Base-by-base conservation (phyloP, 2,329 filamentous ascomycete genomes). In the Hirsutella rhossiliensis region DNA sequence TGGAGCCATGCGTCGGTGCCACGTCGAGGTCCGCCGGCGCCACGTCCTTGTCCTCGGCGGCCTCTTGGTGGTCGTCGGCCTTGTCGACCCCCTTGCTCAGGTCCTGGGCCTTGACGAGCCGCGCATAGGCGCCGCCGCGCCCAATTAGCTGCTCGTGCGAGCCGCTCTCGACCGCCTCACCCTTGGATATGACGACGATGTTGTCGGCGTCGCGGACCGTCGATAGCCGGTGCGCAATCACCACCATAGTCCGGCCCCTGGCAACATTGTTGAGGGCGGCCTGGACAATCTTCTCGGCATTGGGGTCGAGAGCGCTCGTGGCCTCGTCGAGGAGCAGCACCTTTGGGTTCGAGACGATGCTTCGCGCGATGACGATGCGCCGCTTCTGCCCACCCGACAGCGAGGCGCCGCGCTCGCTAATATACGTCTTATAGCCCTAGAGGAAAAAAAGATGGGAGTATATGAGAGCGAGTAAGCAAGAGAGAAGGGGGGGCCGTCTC, bases 321-420 rank as follows among this genome's bases (percentile, higher is more conserved):
- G 81, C 81, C 57, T 86, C 81, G 49, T 86, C 82, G 1, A 85
- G 64, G 28, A 85, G 72, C 0, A 85, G 63, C 38, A 85, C 76
- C 3, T 67, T 67, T 0, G 80, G 79, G 44, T 80, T 66, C 19
- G 76, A 77, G 38, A 84, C 68, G 49, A 84, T 81, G 47, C 74
- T 78, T 18, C 80, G 70, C 2, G 80, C 80, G 49, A 84, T 83
- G 2, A 79, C 75, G 23, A 84, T 67, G 6, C 80, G 71, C 53
- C 84, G 81, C 43, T 79, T 72, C 52, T 84, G 80, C 1, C 81
- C 80, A 9, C 81, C 80, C 5, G 76, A 82, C 0, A 85, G 63
- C 39, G 78, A 78, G 9, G 78, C 75, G 0, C 80, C 81, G 12
- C 73, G 71, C 52, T 84, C 78, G 2, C 80, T 80, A 5, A 84